These are phyloP conservation scores for Xylariaceae sp. DNA, from an alignment of 2,329 filamentous ascomycete genomes.

Conservation along the genomic window DNA sequence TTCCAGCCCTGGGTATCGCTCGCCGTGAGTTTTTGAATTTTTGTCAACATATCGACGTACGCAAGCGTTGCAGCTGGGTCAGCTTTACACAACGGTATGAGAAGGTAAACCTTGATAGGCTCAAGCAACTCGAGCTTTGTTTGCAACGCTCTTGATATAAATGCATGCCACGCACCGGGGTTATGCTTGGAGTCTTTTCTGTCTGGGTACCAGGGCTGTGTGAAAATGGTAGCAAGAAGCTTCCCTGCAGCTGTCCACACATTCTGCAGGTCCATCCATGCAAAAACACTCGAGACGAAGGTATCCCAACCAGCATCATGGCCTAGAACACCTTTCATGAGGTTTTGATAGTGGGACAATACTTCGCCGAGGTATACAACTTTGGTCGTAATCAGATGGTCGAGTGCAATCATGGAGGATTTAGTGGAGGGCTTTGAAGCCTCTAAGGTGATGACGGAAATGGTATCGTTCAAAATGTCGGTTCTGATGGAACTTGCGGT, in stretches of 20 bases:
- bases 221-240: conserved; percentile 57
- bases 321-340: conserved; percentile 26
- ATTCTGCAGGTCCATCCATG: conserved; percentile 57
- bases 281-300: conserved; percentile 48
- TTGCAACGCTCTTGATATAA: conserved; percentile 51
- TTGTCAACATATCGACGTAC: conserved; percentile 60
- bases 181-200: conserved; percentile 32
- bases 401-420: conserved; percentile 65
- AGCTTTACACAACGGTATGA: conserved; percentile 60
- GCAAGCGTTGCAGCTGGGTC: conserved; percentile 51
- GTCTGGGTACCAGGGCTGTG: conserved; percentile 38
- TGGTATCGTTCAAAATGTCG: conserved; percentile 48
- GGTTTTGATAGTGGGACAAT: conserved; percentile 39
- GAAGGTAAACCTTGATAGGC: conserved; percentile 62
- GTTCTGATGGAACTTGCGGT: conserved; percentile 40
- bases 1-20: conserved; percentile 47
- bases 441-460: conserved; percentile 59
- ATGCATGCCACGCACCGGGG: conserved; percentile 52
- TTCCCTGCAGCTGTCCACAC: conserved; percentile 61
- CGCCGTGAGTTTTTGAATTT: conserved; percentile 45
- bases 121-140: conserved; percentile 54
- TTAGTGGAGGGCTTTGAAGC: conserved; percentile 65
- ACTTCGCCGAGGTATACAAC: conserved; percentile 51
- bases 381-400: conserved; percentile 62
- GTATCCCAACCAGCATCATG: conserved; percentile 46